phyloP scores from a whole-genome alignment of 768 basidiomycete species.

The Phlebiopsis gigantea region DNA sequence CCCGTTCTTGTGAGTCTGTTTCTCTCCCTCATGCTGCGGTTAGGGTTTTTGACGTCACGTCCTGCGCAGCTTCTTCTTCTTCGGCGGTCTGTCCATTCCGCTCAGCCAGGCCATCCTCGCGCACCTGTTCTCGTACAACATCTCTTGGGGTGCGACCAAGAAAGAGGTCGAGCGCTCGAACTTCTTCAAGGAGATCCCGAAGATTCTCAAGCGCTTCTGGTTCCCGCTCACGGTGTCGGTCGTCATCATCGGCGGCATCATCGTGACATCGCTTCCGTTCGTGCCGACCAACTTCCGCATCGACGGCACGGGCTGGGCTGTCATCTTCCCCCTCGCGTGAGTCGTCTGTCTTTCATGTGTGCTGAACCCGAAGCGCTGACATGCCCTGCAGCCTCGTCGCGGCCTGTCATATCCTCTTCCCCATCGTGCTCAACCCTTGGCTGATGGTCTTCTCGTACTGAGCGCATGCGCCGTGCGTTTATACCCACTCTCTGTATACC shows the following conservation, averaged over 20 bases:
- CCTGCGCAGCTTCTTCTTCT: slow-evolving; percentile 64
- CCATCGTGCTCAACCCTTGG: slow-evolving; percentile 88
- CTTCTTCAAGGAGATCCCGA: slow-evolving; percentile 88
- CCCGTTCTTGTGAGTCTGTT: slow-evolving; percentile 34
- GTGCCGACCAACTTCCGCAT: slow-evolving; percentile 67
- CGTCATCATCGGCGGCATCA: slow-evolving; percentile 47
- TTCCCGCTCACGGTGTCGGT: slow-evolving; percentile 53
- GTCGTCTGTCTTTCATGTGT: slow-evolving; percentile 22
- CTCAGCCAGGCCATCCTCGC: slow-evolving; percentile 59
- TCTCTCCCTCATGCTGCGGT: neutral
- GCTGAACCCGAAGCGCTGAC: neutral
- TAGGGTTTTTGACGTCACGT: neutral
- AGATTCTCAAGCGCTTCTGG: slow-evolving; percentile 79
- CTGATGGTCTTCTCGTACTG: slow-evolving; percentile 75
- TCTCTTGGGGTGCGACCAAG: slow-evolving; percentile 73
- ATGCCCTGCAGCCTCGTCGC: slow-evolving; percentile 43
- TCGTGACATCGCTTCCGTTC: slow-evolving; percentile 45
- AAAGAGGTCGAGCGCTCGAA: slow-evolving; percentile 87
- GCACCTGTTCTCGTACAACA: slow-evolving; percentile 72
- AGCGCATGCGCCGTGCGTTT: slow-evolving; percentile 5
- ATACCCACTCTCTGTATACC: slow-evolving; percentile 13
- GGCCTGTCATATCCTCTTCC: slow-evolving; percentile 69
- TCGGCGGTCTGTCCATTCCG: slow-evolving; percentile 70
- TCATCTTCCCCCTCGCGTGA: slow-evolving; percentile 69
- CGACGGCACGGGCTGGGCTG: slow-evolving; percentile 58